These are phyloP conservation scores for Nannochloropsis salina DNA, from an alignment of 108 stramenopile species.

Conservation along the genomic window DNA sequence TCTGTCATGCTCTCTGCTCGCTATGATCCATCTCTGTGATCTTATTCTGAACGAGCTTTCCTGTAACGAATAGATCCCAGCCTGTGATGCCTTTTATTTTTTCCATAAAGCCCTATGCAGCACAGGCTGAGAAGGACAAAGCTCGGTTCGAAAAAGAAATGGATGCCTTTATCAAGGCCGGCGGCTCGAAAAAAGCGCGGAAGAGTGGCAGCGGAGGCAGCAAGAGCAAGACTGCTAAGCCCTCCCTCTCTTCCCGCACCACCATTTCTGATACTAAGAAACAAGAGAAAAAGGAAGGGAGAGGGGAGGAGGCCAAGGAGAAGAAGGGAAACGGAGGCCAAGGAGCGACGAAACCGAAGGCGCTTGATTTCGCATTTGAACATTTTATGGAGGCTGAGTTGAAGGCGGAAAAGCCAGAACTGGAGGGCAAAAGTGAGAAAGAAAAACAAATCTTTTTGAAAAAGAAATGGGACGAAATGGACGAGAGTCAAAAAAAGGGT, in stretches of 20 bases:
- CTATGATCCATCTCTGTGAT: too few relatives aligned
- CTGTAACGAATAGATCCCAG: too few relatives aligned
- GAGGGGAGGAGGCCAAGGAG: not conserved
- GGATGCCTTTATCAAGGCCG: constrained; percentile 8
- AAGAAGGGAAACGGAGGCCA: not conserved
- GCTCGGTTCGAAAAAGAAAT: not conserved
- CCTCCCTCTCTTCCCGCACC: not conserved
- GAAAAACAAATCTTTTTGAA: not conserved
- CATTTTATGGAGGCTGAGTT: not conserved
- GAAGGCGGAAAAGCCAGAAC: not conserved
- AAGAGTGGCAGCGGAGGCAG: not conserved
- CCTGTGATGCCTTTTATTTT: not conserved
- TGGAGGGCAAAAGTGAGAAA: not conserved
- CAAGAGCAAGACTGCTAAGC: not conserved
- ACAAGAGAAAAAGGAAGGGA: not conserved
- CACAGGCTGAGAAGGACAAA: not conserved
- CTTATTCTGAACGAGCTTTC: too few relatives aligned
- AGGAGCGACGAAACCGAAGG: not conserved
- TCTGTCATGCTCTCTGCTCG: not conserved
- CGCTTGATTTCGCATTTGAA: not conserved
- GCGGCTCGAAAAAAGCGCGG: constrained; percentile 3
- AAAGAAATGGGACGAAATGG: constrained; percentile 20
- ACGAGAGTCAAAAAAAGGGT: not conserved
- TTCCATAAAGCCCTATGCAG: not conserved
- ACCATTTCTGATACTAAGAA: not conserved